Percentiles rank a stretch among this genome's conserved stretches.
Conservation (phyloP, 495 filamentous ascomycete species). For the Neurospora sp. region DNA sequence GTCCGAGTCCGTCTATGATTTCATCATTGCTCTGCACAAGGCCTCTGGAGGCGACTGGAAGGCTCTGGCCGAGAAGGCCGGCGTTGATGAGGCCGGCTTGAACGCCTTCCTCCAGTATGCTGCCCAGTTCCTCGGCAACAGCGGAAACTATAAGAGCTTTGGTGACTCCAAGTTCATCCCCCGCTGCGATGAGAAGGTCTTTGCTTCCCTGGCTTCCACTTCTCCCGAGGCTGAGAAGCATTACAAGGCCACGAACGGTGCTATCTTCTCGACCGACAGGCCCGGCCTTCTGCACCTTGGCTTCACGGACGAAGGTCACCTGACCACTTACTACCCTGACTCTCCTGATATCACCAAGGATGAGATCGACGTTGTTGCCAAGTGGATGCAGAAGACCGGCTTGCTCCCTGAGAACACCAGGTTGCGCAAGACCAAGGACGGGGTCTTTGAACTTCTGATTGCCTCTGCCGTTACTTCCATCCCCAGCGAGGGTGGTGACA, state of each 20-base stretch:
- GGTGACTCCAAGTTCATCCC: constrained; percentile 94
- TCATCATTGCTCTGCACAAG: constrained; percentile 73
- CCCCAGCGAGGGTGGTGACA: constrained; percentile 53
- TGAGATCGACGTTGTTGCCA: constrained; percentile 64
- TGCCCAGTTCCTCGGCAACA: constrained; percentile 80
- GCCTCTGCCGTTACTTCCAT: constrained; percentile 51
- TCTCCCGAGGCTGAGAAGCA: constrained; percentile 49
- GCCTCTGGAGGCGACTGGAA: constrained; percentile 71
- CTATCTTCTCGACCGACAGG: constrained; percentile 61
- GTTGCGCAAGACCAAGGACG: constrained; percentile 59
- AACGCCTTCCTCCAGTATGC: constrained; percentile 77
- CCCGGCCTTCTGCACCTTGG: constrained; percentile 73
- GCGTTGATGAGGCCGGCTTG: constrained; percentile 58
- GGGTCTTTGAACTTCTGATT: constrained; percentile 72
- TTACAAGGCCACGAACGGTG: constrained; percentile 58
- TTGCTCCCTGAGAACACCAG: constrained; percentile 76
- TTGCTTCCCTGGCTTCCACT: constrained; percentile 60
- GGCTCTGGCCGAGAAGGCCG: constrained; percentile 54
- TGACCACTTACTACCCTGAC: constrained; percentile 88
- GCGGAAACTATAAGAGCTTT: constrained; percentile 93
- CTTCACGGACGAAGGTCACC: constrained; percentile 70
- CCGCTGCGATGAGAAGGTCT: constrained; percentile 51
- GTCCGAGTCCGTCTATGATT: constrained; percentile 81
- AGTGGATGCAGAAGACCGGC: constrained; percentile 65
- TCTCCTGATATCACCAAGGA: constrained; percentile 75